phyloP scores from a whole-genome alignment of 1,284 basidiomycete species.

The Erythrobasidium hasegawianum region DNA sequence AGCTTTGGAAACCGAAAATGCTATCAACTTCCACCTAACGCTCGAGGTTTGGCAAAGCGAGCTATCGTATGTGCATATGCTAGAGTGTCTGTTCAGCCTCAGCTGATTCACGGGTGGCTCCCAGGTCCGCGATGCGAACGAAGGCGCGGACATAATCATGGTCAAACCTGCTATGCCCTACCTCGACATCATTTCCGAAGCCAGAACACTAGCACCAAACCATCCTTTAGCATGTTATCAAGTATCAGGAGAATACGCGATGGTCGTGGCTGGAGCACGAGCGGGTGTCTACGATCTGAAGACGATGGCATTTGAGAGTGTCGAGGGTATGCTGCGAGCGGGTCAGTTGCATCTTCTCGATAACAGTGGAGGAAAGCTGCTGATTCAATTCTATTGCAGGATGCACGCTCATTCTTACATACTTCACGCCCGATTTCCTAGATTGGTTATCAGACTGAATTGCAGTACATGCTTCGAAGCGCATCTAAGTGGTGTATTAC shows the following conservation, averaged over 20 bases:
- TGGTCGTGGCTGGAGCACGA: slow-evolving; percentile 87
- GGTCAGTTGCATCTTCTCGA: slow-evolving; percentile 58
- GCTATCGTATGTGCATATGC: slow-evolving; percentile 83
- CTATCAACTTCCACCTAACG: slow-evolving; percentile 89
- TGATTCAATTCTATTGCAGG: too few relatives aligned
- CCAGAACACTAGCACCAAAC: slow-evolving; percentile 72
- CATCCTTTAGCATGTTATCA: slow-evolving; percentile 86
- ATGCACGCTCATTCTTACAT: slow-evolving; percentile 82
- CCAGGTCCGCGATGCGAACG: slow-evolving; percentile 79
- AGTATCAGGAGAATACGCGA: slow-evolving; percentile 91
- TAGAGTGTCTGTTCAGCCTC: too few relatives aligned
- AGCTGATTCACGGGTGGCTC: too few relatives aligned
- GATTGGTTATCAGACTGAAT: slow-evolving; percentile 64
- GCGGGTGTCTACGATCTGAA: slow-evolving; percentile 89
- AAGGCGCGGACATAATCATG: slow-evolving; percentile 99
- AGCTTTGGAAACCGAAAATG: slow-evolving; percentile 93
- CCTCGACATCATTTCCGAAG: slow-evolving; percentile 91
- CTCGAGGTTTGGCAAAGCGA: slow-evolving; percentile 82
- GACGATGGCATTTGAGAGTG: slow-evolving; percentile 89
- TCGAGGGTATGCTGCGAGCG: slow-evolving; percentile 83
- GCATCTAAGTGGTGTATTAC: too few relatives aligned
- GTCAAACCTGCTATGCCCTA: slow-evolving; percentile 96
- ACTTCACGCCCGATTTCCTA: slow-evolving; percentile 93
- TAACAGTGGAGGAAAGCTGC: too few relatives aligned
- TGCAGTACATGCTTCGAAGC: too few relatives aligned